Percentiles rank a stretch among this genome's conserved stretches.
These are phyloP conservation scores for Fraxinus ornus DNA, from an alignment of 305 asterid genomes.

Conservation along the genomic window DNA sequence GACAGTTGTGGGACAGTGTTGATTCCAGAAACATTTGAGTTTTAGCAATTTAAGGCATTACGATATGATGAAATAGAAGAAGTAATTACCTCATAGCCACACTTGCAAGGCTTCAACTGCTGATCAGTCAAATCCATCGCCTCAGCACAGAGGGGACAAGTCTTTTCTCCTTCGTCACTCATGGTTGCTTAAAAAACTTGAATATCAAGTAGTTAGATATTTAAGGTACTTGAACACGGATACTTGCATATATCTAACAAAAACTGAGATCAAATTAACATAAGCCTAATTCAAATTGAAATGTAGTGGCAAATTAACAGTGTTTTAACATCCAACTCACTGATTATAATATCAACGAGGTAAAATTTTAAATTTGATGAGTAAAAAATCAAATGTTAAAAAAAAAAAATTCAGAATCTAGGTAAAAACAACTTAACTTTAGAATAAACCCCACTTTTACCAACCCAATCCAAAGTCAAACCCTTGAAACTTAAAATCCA, in stretches of 20 bases:
- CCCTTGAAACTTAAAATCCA: conserved; percentile 26
- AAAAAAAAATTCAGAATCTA: neutral
- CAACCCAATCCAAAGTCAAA: conserved; percentile 44
- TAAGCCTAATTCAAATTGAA: conserved; percentile 6
- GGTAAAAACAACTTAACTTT: conserved; percentile 6
- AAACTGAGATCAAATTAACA: conserved; percentile 1
- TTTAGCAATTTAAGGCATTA: conserved; percentile 5
- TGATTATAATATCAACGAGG: conserved; percentile 18
- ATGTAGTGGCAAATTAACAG: neutral
- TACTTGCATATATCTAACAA: neutral
- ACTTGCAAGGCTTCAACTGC: conserved; percentile 98
- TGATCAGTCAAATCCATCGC: conserved; percentile 99
- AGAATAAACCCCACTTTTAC: conserved; percentile 23
- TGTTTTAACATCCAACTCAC: conserved; percentile 10
- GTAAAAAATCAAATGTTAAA: neutral
- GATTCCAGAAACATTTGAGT: neutral
- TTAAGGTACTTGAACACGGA: neutral
- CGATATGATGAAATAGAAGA: neutral
- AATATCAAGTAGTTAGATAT: conserved; percentile 1
- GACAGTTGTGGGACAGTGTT: neutral
- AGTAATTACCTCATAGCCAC: conserved; percentile 81
- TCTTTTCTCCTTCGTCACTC: conserved; percentile 92
- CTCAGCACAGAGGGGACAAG: conserved; percentile 98
- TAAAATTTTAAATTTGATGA: neutral
- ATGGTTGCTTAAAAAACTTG: conserved; percentile 51